These are phyloP conservation scores for Podila minutissima DNA, from an alignment of 192 early-diverging fungal genomes.

Conservation along the genomic window DNA sequence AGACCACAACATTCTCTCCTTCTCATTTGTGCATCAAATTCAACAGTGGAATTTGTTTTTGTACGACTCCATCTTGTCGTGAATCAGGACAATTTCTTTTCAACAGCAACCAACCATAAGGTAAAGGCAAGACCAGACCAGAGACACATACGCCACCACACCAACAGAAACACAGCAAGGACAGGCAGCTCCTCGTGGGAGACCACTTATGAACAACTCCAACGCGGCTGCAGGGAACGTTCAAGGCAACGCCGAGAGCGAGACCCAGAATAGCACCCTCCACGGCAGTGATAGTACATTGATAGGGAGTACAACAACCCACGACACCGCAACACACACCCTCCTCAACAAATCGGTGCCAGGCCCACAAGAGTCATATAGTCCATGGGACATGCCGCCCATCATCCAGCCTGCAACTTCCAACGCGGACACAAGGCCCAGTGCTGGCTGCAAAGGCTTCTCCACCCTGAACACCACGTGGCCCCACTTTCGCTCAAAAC, in stretches of 20 bases:
- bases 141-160: not conserved
- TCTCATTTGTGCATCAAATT: too few relatives aligned
- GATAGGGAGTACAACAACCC: not conserved
- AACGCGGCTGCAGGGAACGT: not conserved
- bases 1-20: too few relatives aligned
- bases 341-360: constrained; percentile 4
- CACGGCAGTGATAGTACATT: not conserved
- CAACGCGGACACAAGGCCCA: not conserved
- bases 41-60: too few relatives aligned
- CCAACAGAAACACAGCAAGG: not conserved
- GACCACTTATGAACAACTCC: not conserved
- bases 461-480: constrained; percentile 29
- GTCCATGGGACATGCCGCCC: constrained; percentile 51
- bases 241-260: not conserved
- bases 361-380: constrained; percentile 24
- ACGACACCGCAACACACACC: not conserved
- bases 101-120: too few relatives aligned
- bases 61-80: too few relatives aligned
- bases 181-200: not conserved
- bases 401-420: constrained; percentile 26
- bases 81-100: too few relatives aligned
- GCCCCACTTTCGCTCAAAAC: constrained; percentile 46
- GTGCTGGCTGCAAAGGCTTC: constrained; percentile 34
- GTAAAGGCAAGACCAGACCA: too few relatives aligned
- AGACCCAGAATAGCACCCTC: not conserved